Base-by-base conservation (phyloP, 352 stramenopile species). In the Blastocystis sp. region DNA sequence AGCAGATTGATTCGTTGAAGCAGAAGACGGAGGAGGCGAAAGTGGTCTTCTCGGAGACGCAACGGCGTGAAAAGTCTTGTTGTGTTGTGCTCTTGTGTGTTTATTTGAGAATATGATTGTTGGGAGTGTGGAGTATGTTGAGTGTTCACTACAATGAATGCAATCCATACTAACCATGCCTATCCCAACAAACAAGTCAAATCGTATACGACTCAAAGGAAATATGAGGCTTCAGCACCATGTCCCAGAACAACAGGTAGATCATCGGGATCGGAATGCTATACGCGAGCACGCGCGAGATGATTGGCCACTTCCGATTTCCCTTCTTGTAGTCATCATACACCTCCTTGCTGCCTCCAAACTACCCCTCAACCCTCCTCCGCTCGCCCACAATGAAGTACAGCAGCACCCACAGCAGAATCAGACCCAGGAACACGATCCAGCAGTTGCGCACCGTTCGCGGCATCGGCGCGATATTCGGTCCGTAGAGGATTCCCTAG, bases 371-470 rank as follows among this genome's bases (percentile, higher is more conserved):
- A 81, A 29, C 11, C 24, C 7, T 29, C 53, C 14, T 51, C 32
- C 40, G 11, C 4, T 29, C n/a, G 16, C 44, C 7, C 27, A 81
- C 69, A 14, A 88, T 88, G 76, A 95, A 95, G 88, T 95, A 95
- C 59, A 94, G 89, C 7, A 90, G 91, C 42, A 91, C 93, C 56
- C 91, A 91, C 27, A 91, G 87, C n/a, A 92, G 78, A 16, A 94
- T 71, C n/a, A 95, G 72, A 1, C 87, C 71, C 56, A 93, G 91
- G 61, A 93, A 91, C 16, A 92, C 76, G 21, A 88, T 89, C 92
- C 92, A 95, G 71, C 90, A 91, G 36, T 92, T 54, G 85, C 94
- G 94, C 59, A 95, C 88, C 65, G 89, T 90, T 8, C 90, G 76
- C 40, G 92, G 91, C 81, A 95, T 94, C 1, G 92, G 92, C 69